phyloP scores from a whole-genome alignment of 208 protist species.

The Trypanosoma brucei region DNA sequence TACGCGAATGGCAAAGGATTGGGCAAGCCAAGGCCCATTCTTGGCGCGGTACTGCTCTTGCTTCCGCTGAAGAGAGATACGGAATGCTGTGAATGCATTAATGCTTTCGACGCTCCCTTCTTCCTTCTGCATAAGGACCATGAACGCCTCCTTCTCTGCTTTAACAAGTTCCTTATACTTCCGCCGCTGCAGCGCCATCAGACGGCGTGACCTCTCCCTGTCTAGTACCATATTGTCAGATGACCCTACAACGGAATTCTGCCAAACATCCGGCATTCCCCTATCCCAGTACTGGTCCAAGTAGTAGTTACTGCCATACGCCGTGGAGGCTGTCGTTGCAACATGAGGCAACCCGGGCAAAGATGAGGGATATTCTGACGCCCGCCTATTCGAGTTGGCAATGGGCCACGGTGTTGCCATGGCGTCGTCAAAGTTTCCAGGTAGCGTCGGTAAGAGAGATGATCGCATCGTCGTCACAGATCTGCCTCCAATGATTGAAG shows the following conservation, averaged over 20 bases:
- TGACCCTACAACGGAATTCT: background rate
- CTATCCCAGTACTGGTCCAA: background rate
- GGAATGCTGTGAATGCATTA: slow-evolving; percentile 18
- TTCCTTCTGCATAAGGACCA: slow-evolving; percentile 3
- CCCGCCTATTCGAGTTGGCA: no score
- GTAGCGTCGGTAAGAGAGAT: no score
- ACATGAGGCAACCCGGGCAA: background rate
- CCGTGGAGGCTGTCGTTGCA: background rate
- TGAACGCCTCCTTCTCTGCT: slow-evolving; percentile 21
- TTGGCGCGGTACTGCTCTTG: background rate
- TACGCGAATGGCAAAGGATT: slow-evolving; percentile 1
- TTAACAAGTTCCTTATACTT: slow-evolving; percentile 16
- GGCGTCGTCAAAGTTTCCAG: no score
- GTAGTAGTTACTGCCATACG: background rate
- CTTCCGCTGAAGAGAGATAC: background rate
- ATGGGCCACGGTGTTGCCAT: no score
- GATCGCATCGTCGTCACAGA: no score
- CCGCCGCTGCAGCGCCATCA: slow-evolving; percentile 12
- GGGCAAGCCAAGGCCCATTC: slow-evolving; percentile 8
- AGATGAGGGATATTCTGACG: background rate
- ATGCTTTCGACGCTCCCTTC: slow-evolving; percentile 18
- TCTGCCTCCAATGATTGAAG: no score
- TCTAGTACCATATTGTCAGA: background rate
- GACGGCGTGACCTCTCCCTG: slow-evolving; percentile 17
- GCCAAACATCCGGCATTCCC: background rate